Base-by-base conservation (phyloP, 352 stramenopile species). In the Phytophthora pisi region DNA sequence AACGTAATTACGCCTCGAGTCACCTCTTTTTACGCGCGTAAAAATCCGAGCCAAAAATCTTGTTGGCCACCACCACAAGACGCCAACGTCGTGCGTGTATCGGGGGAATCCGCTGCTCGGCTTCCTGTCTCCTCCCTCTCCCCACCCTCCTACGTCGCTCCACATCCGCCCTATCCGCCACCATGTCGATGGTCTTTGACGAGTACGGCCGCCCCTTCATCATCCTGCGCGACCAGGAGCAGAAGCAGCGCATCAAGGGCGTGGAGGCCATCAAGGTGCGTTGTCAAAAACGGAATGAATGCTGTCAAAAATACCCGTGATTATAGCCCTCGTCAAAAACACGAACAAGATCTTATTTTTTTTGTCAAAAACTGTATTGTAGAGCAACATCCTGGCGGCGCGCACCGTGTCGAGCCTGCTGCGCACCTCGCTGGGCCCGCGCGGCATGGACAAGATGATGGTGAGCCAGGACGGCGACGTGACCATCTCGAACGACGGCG, bases 151-250 rank as follows among this genome's bases (percentile, higher is more conserved):
- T 13, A 11, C 36, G 11, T 43, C 36, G 30, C 30, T 42, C 34
- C 34, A 42, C 15, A 15, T 3, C 40, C 7, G 15, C 36, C 34
- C 59, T 23, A 23, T 26, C 18, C 36, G 50, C 51, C 66, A 81
- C 59, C 73, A 96, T 96, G 89, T 96, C 89, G 74, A 95, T 96
- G 89, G 82, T 96, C 70, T 96, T 96, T 95, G 98, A 99, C 92
- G 98, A 99, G 84, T 99, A 99, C 89, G 98, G 98, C 59, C 89
- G 98, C 61, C 98, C 98, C 70, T 99, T 99, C 81, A 99, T 99
- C 75, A 99, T 99, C 82, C 89, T 99, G 78, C 90, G 98, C 68
- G 98, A 99, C 79, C 98, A 99, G 79, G 97, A 99, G 79, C 88
- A 91, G 51, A 99, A 99, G 89, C 85, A 97, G 61, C 96, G 98